Evolutionary conservation across 2,329 filamentous ascomycete genomes (phyloP).

Genomic region (Neurospora sp.): DNA sequence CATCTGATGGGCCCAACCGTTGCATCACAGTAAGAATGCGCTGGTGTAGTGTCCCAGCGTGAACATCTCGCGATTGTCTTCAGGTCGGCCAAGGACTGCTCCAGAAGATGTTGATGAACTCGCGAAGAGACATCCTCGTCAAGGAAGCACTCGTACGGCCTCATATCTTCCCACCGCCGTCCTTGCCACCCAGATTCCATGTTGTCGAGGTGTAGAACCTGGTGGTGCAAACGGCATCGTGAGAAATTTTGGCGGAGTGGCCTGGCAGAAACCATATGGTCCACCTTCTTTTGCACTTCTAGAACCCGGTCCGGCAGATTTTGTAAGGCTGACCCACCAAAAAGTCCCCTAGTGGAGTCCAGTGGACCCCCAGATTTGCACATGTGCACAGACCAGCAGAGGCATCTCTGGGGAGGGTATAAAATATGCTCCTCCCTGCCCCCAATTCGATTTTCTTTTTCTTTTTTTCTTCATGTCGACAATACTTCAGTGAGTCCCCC

Average conservation of each 20-base stretch:
- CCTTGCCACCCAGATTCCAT: neutral
- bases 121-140: neutral
- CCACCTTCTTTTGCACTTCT: slow-evolving; percentile 2
- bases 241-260: slow-evolving; percentile 28
- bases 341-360: slow-evolving; percentile 3
- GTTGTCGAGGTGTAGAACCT: slow-evolving; percentile 3
- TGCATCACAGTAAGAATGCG: too few relatives aligned
- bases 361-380: slow-evolving; percentile 8
- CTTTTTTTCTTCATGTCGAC: slow-evolving; percentile 51
- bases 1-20: too few relatives aligned
- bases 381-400: slow-evolving; percentile 17
- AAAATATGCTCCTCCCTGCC: slow-evolving; percentile 25
- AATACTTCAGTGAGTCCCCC: slow-evolving; percentile 40
- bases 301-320: neutral
- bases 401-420: slow-evolving; percentile 23
- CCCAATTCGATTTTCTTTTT: slow-evolving; percentile 29
- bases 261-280: slow-evolving; percentile 18
- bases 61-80: neutral
- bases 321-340: neutral
- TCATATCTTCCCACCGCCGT: neutral
- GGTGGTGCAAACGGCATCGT: neutral
- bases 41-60: too few relatives aligned
- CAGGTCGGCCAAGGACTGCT: neutral
- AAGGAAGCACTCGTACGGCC: neutral
- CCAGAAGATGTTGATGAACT: neutral